Percentiles rank a stretch among this genome's conserved stretches.
These are phyloP conservation scores for Monosporascus sp. DNA, from an alignment of 2,329 filamentous ascomycete species.

Conservation along the genomic window DNA sequence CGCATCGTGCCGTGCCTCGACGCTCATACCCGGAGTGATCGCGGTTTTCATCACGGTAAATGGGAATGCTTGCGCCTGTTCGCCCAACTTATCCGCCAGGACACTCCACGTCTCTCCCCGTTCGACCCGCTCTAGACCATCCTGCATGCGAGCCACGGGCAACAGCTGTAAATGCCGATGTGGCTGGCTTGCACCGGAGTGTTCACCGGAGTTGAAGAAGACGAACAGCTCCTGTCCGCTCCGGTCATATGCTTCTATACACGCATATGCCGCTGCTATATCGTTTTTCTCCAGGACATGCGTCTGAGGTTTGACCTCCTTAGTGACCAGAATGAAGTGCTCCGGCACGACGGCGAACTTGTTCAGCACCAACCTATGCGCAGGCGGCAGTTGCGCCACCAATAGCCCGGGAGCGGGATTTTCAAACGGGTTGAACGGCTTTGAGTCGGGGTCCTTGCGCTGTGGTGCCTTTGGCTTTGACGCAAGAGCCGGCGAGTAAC, in stretches of 20 bases:
- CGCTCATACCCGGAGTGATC: conserved; percentile 29
- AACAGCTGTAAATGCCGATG: conserved; percentile 70
- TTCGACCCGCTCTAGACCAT: conserved; percentile 34
- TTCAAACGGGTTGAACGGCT: conserved; percentile 59
- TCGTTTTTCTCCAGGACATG: conserved; percentile 56
- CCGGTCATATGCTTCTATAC: conserved; percentile 49
- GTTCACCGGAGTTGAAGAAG: conserved; percentile 65
- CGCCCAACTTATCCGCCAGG: conserved; percentile 36
- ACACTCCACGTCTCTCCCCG: conserved; percentile 39
- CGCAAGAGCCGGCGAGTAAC: conserved; percentile 63
- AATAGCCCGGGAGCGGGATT: conserved; percentile 49
- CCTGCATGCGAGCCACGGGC: conserved; percentile 57
- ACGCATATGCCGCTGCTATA: conserved; percentile 55
- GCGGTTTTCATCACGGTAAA: conserved; percentile 39
- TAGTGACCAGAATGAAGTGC: conserved; percentile 68
- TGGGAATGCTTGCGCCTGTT: conserved; percentile 25
- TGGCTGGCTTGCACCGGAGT: conserved; percentile 66
- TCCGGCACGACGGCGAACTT: conserved; percentile 67
- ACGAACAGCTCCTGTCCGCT: conserved; percentile 45
- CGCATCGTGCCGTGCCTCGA: conserved; percentile 30
- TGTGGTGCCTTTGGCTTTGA: conserved; percentile 55
- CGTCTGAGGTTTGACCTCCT: conserved; percentile 58
- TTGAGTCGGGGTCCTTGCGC: conserved; percentile 31
- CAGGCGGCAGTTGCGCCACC: conserved; percentile 46
- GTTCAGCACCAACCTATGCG: conserved; percentile 64